Evolutionary conservation across 1,284 basidiomycete genomes (phyloP).

Genomic region (Gymnopus androsaceus): DNA sequence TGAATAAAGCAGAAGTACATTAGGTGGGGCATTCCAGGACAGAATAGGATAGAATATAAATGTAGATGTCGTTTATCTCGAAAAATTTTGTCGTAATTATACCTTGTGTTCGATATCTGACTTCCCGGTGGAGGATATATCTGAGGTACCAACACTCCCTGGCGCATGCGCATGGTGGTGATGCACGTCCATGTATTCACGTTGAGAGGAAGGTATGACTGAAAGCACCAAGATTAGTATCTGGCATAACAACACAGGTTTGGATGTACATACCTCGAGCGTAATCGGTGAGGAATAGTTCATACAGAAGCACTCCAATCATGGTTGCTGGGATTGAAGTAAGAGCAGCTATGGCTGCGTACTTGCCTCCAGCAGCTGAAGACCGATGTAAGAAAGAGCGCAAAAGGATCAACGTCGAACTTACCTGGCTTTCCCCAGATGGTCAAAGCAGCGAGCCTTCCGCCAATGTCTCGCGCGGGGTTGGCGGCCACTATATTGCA

Average conservation of each 20-base stretch:
- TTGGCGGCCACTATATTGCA: constrained; percentile 58
- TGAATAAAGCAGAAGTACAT: too few relatives aligned
- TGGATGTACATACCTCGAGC: constrained; percentile 43
- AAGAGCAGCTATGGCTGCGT: constrained; percentile 60
- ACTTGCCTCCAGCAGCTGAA: constrained; percentile 54
- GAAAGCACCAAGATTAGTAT: neutral
- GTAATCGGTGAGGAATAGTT: constrained; percentile 55
- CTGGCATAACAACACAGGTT: neutral
- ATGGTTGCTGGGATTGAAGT: constrained; percentile 67
- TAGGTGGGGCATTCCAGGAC: too few relatives aligned
- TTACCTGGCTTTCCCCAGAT: constrained; percentile 55
- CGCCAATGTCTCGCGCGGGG: constrained; percentile 68
- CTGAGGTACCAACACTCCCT: neutral
- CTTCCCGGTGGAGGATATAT: neutral
- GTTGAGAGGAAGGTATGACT: constrained; percentile 25
- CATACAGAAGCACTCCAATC: constrained; percentile 52
- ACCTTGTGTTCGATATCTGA: neutral
- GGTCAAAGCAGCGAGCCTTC: constrained; percentile 55
- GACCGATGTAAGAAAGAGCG: neutral
- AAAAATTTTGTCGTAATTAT: too few relatives aligned
- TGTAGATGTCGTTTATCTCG: too few relatives aligned
- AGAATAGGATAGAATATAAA: neutral
- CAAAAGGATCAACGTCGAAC: neutral
- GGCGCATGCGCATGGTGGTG: constrained; percentile 23
- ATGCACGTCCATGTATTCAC: constrained; percentile 25